phyloP scores from a whole-genome alignment of 306 rosid species.

The Gynostemma pentaphyllum region DNA sequence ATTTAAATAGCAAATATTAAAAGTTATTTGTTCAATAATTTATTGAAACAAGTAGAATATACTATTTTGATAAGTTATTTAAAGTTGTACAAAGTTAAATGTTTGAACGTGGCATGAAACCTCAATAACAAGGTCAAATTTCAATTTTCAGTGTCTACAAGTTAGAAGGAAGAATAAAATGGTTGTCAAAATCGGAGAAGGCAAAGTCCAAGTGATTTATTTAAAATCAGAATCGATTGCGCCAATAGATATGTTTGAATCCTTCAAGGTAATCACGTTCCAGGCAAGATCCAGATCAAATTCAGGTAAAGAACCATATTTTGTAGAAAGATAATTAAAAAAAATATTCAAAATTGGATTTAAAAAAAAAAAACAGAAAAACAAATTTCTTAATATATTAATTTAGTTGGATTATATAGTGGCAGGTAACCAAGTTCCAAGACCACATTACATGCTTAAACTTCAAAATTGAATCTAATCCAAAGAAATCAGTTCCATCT shows the following conservation, averaged over 20 bases:
- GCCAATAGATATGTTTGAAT: constrained; percentile 2
- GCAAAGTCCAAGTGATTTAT: background rate
- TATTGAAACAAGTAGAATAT: no score
- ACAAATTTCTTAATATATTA: no score
- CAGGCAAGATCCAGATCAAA: background rate
- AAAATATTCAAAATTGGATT: no score
- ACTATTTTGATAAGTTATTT: no score
- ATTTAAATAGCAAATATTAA: no score
- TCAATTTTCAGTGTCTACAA: constrained; percentile 1
- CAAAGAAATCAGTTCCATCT: background rate
- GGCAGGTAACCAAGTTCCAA: no score
- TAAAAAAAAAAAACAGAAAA: no score
- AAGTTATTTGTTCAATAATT: no score
- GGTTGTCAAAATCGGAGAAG: constrained; percentile 2
- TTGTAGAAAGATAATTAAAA: background rate
- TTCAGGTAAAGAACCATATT: background rate
- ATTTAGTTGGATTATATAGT: no score
- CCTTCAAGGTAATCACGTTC: background rate
- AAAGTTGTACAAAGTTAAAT: no score
- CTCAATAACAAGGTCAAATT: background rate
- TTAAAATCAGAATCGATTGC: background rate
- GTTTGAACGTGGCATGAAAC: no score
- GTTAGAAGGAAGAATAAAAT: background rate
- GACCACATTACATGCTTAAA: no score
- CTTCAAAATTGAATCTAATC: background rate